Percentiles rank a stretch among this genome's conserved stretches.
These are phyloP conservation scores for Blastobotrys illinoisensis DNA, from an alignment of 1,139 yeast genomes.

Conservation along the genomic window DNA sequence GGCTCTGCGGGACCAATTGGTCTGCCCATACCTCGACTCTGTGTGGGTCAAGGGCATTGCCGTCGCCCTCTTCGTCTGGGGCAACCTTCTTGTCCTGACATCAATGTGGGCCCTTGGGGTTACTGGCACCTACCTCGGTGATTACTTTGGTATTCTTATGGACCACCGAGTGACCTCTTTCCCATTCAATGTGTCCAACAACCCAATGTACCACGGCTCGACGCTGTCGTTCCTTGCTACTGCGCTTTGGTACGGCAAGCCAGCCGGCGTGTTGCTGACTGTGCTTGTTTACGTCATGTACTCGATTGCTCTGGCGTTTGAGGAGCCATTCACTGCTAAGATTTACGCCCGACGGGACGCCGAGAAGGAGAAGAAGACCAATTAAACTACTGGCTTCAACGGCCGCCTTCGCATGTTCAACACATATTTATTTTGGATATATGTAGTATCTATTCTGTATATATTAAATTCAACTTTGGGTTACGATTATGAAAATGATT, in stretches of 20 bases:
- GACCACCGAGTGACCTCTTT: constrained; percentile 83
- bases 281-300: constrained; percentile 76
- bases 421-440: background rate
- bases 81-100: constrained; percentile 71
- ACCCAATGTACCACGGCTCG: constrained; percentile 97
- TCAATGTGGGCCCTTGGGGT: constrained; percentile 95
- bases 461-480: background rate
- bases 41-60: constrained; percentile 42
- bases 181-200: constrained; percentile 85
- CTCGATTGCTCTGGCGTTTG: constrained; percentile 74
- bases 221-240: constrained; percentile 85
- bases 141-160: constrained; percentile 94
- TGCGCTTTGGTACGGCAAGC: constrained; percentile 82
- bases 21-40: constrained; percentile 33
- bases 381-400: background rate
- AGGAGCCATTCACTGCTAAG: constrained; percentile 91
- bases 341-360: constrained; percentile 68
- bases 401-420: background rate
- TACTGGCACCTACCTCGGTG: constrained; percentile 95
- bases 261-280: constrained; percentile 75
- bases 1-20: constrained; percentile 53
- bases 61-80: constrained; percentile 48
- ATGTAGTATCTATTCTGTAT: background rate
- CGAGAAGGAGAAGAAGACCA: constrained; percentile 29
- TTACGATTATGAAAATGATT: too few relatives aligned